Evolutionary conservation across 768 basidiomycete species (phyloP).

Genomic region (Trametes villosa): DNA sequence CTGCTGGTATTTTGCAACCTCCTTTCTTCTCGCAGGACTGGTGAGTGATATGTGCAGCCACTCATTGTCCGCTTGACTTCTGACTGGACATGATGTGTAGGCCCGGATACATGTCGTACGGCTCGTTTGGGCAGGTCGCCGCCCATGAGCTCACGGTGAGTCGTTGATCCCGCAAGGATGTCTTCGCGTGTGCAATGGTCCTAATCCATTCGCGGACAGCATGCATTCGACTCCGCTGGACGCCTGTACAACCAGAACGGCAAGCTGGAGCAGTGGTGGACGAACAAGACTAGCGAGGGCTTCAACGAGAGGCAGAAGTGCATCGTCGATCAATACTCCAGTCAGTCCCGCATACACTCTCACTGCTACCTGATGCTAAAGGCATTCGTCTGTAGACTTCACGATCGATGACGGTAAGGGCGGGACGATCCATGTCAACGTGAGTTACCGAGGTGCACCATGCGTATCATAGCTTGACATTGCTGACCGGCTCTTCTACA

Average conservation of each 20-base stretch:
- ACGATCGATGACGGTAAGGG: conserved; percentile 87
- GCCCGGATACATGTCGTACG: conserved; percentile 90
- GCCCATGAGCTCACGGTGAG: conserved; percentile 89
- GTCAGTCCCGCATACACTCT: conserved; percentile 39
- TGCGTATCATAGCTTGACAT: not conserved
- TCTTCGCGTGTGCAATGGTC: not conserved
- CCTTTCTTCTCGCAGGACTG: conserved; percentile 88
- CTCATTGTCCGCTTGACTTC: not conserved
- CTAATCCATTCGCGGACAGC: conserved; percentile 44
- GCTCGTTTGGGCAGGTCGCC: conserved; percentile 90
- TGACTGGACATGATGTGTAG: conserved; percentile 41
- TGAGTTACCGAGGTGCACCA: conserved; percentile 42
- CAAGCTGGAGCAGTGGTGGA: conserved; percentile 92
- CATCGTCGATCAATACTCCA: conserved; percentile 90
- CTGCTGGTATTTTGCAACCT: conserved; percentile 91
- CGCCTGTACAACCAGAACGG: conserved; percentile 90
- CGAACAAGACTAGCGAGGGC: conserved; percentile 79
- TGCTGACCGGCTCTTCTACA: conserved; percentile 33
- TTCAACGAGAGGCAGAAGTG: conserved; percentile 87
- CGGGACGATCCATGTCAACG: conserved; percentile 83
- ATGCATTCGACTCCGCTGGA: conserved; percentile 90
- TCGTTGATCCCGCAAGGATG: not conserved
- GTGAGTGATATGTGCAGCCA: conserved; percentile 41
- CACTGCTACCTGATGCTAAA: not conserved
- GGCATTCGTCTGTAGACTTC: conserved; percentile 54